These are phyloP conservation scores for Buddleja alternifolia DNA, from an alignment of 257 asterid genomes.

Conservation along the genomic window DNA sequence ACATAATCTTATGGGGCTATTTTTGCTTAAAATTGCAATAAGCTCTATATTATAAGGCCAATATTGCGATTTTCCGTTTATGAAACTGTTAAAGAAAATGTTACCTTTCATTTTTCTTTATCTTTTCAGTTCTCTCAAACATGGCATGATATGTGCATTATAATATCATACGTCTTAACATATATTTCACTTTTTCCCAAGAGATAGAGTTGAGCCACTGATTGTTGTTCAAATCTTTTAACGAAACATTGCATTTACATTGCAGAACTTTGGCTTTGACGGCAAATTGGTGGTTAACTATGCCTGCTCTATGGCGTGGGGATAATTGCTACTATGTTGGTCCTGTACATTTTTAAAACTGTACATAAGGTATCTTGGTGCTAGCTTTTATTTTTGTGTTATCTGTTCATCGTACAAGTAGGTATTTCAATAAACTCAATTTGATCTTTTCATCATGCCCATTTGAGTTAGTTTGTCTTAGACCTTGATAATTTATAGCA, in stretches of 20 bases:
- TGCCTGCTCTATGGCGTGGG: slow-evolving; percentile 99
- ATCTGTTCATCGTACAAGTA: not conserved
- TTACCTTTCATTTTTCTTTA: not conserved
- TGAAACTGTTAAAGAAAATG: not conserved
- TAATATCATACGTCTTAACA: not conserved
- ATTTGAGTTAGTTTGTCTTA: not conserved
- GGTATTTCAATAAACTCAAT: not conserved
- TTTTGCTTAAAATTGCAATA: too few species aligned
- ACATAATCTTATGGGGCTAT: too few species aligned
- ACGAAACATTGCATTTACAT: slow-evolving; percentile 7
- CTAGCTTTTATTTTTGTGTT: not conserved
- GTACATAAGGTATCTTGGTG: slow-evolving; percentile 29
- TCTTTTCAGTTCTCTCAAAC: not conserved
- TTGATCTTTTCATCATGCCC: not conserved
- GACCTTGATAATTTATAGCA: not conserved
- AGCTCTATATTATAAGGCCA: too few species aligned
- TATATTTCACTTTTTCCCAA: not conserved
- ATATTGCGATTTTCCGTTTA: too few species aligned
- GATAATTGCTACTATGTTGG: slow-evolving; percentile 44
- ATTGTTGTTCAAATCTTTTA: slow-evolving; percentile 7
- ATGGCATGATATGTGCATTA: not conserved
- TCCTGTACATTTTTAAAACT: slow-evolving; percentile 21
- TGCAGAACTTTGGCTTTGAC: slow-evolving; percentile 92
- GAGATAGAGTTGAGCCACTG: slow-evolving; percentile 22
- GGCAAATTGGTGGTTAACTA: slow-evolving; percentile 93